Base-by-base conservation (phyloP, 2,329 filamentous ascomycete genomes). In the Alternaria solani region DNA sequence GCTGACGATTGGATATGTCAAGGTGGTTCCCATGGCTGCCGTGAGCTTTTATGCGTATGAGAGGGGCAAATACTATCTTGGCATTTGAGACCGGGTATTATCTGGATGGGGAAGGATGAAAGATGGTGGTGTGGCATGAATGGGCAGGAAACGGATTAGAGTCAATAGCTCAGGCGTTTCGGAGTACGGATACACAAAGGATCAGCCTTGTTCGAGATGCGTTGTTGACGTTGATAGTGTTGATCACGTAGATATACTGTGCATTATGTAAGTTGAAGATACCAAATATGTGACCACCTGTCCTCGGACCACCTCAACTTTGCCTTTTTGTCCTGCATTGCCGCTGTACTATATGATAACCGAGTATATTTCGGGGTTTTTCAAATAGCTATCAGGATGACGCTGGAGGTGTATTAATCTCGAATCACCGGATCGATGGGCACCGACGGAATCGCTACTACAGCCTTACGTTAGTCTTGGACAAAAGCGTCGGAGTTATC, bases 1-100 rank as follows among this genome's bases (percentile, higher is more conserved):
- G 0, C 81, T 99, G 76, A 92, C 91, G 1, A 97, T 99, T 78
- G 95, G 95, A 7, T 99, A 98, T 78, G 87, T 93, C 73, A 99
- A 99, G 82, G 88, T 98, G 52, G 85, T 97, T 63, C 95, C 95
- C 4, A 91, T 99, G 92, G 88, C 82, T 28, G 95, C 95, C 12
- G 87, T 86, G 16, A 86, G 86, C 64, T 91, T 91, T 76, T 89
- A 86, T 73, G 87, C 88, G 18, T 91, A 90, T 72, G 88, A 90
- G 75, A 81, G 88, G 60, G 83, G 84, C 53, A 90, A 90, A 71
- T 80, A 81, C 76, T 84, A 81, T 62, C 75, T 86, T 46, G 83
- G 83, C 8, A 86, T 86, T 38, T 49, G 9, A 49, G 18, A 5
- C 0, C 5, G 2, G 30, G 8, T 0, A 57, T 81, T 49, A 69